These are phyloP conservation scores for Ophiobolus disseminans DNA, from an alignment of 2,329 filamentous ascomycete species.

Conservation along the genomic window DNA sequence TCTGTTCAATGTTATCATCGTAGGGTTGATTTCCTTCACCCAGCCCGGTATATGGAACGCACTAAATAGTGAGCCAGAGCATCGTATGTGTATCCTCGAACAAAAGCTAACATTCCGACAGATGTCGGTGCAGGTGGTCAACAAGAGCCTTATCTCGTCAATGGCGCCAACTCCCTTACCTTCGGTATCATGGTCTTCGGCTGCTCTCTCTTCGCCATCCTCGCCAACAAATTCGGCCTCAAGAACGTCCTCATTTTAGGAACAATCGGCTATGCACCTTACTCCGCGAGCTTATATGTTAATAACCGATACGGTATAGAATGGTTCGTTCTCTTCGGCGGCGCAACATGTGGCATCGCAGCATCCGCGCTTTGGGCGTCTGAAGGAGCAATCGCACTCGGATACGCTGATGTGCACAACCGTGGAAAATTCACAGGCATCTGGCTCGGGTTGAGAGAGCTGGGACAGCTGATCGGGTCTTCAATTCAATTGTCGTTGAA, in stretches of 20 bases:
- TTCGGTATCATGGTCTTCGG: constrained; percentile 55
- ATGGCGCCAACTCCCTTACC: constrained; percentile 53
- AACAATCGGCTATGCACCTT: constrained; percentile 40
- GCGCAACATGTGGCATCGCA: constrained; percentile 43
- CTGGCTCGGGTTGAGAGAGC: constrained; percentile 61
- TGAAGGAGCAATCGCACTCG: constrained; percentile 52
- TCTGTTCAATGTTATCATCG: constrained; percentile 56
- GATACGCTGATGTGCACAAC: constrained; percentile 56
- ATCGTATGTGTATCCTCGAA: background rate
- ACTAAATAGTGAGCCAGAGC: constrained; percentile 47
- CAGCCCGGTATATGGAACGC: constrained; percentile 59
- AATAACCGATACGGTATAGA: constrained; percentile 43
- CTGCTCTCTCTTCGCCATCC: constrained; percentile 31
- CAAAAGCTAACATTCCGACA: constrained; percentile 19
- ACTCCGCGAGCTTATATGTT: constrained; percentile 33
- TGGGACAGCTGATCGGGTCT: constrained; percentile 61
- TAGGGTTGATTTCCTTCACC: constrained; percentile 55
- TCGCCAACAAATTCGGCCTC: constrained; percentile 47
- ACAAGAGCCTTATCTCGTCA: constrained; percentile 49
- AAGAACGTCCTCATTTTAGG: constrained; percentile 41
- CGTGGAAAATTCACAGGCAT: constrained; percentile 58
- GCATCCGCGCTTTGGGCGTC: constrained; percentile 52
- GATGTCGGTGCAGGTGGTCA: constrained; percentile 38
- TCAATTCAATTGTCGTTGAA: constrained; percentile 61
- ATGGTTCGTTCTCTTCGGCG: constrained; percentile 46